Base-by-base conservation (phyloP, 108 stramenopile species). In the Cylindrotheca fusiformis region DNA sequence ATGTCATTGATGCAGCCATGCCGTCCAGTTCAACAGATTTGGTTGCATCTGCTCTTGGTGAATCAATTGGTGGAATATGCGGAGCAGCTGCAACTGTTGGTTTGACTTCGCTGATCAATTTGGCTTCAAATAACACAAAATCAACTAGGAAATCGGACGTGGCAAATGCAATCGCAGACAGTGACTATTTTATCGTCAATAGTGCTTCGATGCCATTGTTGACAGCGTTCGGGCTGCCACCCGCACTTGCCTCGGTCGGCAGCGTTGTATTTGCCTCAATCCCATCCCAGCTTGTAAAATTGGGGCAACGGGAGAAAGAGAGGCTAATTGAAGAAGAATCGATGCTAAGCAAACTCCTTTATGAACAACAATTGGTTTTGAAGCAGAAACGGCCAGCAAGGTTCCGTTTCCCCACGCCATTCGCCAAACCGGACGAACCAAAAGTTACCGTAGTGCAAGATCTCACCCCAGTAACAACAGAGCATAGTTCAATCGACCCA, bases 181-280 rank as follows among this genome's bases (percentile, higher is more conserved):
- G 86, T 27, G 90, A 91, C 62, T 91, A 84, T 68, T 91, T 91
- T 49, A 52, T 91, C 21, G 81, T 82, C 1, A 69, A 80, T 26
- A 81, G 82, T 0, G 83, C 81, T 18, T 75, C 78, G 0, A 48
- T 69, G 19, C 82, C 90, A 21, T 56, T 85, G 23, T 56, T 91
- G 14, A 72, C 73, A 44, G 82, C 82, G 0, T 45, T 74, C 17
- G 90, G 90, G 0, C n/a, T 91, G 46, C 79, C 90, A 12, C 64
- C 74, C 17, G 56, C 72, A 44, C 32, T 85, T 26, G 85, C 85
- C 10, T 72, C 75, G 1, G 28, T 85, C 12, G 68, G 67, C 31
- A 85, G 81, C 29, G 68, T 81, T 14, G 48, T 86, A 1, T 22
- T 86, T 4, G 90, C 90, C 0, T 66, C 71, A 3, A 55, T 88